Evolutionary conservation across 73 alveolate genomes (phyloP), one percentile per base, ranked within the genome.

Genomic region (Loxodes magnus): DNA sequence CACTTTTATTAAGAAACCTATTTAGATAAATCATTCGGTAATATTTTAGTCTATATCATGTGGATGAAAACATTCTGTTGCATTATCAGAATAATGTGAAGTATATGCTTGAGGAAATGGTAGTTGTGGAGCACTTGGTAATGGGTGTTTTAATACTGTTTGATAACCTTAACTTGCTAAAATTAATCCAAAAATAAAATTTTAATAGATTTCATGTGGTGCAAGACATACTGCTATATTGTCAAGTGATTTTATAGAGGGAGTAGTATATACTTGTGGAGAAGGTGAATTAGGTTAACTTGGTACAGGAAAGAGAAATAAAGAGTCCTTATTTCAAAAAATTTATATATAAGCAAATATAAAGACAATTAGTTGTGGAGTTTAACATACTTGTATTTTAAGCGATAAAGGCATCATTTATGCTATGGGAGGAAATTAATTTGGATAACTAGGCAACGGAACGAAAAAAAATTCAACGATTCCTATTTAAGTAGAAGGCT

Each of bases 71-170:
- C 84, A 65, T 28, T 46, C 82, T 23, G 67, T 64, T 14, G 63
- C 39, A 5, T 43, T 71, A 6, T 35, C 73, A 44, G 82, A 64
- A 7, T 33, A 39, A 37, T 82, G 92, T 12, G 81, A 64, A 44
- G 65, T 75, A 3, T 78, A 39, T 63, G 30, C 83, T 3, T 78
- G 92, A 87, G 92, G 92, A 10, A 17, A 37, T 23, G 69, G 70
- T 3, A 35, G 44, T 15, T 35, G 14, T n/a, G 92, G 92, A 7
- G 51, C 63, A 9, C 57, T 78, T 15, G 92, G 92, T 5, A 23
- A 33, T 22, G 77, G 78, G 37, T 15, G 25, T 4, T 20, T 42
- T 31, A 56, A 36, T 3, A 33, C 38, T 41, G 43, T 57, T 26
- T 65, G 28, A 41, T 17, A 36, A 4, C 81, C 92, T 21, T 16